These are phyloP conservation scores for Poa annua DNA, from an alignment of 176 grass and related monocot species.

Conservation along the genomic window DNA sequence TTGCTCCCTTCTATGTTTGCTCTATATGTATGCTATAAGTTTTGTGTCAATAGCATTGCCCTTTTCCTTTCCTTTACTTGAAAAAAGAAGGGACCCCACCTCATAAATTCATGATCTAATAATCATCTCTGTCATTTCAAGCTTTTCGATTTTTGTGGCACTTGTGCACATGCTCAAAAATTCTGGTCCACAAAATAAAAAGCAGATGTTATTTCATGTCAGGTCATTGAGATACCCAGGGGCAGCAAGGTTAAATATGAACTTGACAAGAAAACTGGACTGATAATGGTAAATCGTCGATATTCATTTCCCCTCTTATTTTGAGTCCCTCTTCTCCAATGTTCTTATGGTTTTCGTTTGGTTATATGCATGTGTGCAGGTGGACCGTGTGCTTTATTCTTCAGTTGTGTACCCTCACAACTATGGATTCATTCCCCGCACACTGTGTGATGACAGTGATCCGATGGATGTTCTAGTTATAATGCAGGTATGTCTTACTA, in stretches of 20 bases:
- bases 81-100: background rate
- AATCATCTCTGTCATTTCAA: background rate
- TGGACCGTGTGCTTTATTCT: slow-evolving; percentile 93
- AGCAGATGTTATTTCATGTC: background rate
- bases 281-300: slow-evolving; percentile 66
- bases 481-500: slow-evolving; percentile 73
- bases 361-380: slow-evolving; percentile 45
- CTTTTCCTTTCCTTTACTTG: background rate
- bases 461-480: slow-evolving; percentile 96
- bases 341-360: slow-evolving; percentile 16
- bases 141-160: background rate
- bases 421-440: slow-evolving; percentile 98
- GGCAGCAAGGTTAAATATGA: slow-evolving; percentile 99
- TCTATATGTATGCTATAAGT: background rate
- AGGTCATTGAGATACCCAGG: slow-evolving; percentile 94
- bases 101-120: no score
- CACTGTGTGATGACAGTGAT: slow-evolving; percentile 94
- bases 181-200: background rate
- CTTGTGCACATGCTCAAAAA: background rate
- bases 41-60: background rate
- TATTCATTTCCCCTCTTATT: background rate
- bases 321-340: background rate
- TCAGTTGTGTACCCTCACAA: slow-evolving; percentile 98
- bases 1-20: background rate
- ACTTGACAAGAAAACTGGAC: slow-evolving; percentile 96